Evolutionary conservation across 306 rosid species (phyloP).

Genomic region (Delonix regia): DNA sequence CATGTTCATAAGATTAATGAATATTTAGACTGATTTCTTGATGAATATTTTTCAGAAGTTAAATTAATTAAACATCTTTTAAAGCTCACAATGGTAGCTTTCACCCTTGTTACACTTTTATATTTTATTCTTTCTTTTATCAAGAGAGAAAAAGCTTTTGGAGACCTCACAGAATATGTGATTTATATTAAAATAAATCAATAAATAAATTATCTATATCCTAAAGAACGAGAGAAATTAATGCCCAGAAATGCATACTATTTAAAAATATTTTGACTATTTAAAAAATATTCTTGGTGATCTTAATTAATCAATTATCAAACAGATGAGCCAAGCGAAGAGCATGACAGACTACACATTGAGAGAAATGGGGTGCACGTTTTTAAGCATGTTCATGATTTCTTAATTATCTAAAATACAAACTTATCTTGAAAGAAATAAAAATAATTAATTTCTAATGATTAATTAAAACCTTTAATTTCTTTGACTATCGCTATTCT

Average conservation of each 20-base stretch:
- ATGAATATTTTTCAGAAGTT: too few relatives aligned
- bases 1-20: too few relatives aligned
- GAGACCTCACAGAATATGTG: too few relatives aligned
- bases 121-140: too few relatives aligned
- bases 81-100: too few relatives aligned
- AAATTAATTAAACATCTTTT: too few relatives aligned
- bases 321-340: slow-evolving; percentile 41
- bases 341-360: not conserved
- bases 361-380: slow-evolving; percentile 67
- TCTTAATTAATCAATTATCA: slow-evolving; percentile 21
- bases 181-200: too few relatives aligned
- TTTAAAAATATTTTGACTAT: slow-evolving; percentile 24
- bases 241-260: not conserved
- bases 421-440: not conserved
- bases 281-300: slow-evolving; percentile 20
- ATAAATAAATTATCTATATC: not conserved
- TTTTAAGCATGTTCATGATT: slow-evolving; percentile 36
- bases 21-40: too few relatives aligned
- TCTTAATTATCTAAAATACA: not conserved
- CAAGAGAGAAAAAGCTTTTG: too few relatives aligned
- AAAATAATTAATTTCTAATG: not conserved
- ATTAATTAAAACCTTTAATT: not conserved
- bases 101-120: too few relatives aligned
- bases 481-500: not conserved
- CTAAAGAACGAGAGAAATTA: not conserved